A percentile compares a stretch with the other conserved stretches of the same genome.
These are phyloP conservation scores for Pelagophyceae sp. DNA, from an alignment of 352 stramenopile species.

Conservation along the genomic window DNA sequence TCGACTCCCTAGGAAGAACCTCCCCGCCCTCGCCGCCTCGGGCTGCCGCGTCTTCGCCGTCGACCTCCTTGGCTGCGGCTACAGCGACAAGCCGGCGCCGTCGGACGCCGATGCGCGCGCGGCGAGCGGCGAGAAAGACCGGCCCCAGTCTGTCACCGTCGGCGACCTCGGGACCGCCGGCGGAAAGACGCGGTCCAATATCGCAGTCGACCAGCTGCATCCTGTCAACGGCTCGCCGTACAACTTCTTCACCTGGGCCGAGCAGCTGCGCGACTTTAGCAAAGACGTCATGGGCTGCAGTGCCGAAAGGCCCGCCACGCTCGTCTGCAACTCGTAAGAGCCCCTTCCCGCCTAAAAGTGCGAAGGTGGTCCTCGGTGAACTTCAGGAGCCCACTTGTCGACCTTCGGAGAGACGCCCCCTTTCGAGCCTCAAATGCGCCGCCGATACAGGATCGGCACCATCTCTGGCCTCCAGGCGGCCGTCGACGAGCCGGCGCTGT, in stretches of 20 bases:
- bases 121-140: slow-evolving; percentile 40
- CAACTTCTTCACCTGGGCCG: slow-evolving; percentile 59
- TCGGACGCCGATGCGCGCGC: slow-evolving; percentile 27
- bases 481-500: slow-evolving; percentile 49
- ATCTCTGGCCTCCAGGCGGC: slow-evolving; percentile 49
- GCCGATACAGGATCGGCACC: slow-evolving; percentile 53
- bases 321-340: slow-evolving; percentile 57
- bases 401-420: too few species aligned
- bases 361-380: too few species aligned
- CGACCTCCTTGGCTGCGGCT: slow-evolving; percentile 52
- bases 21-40: slow-evolving; percentile 34
- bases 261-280: slow-evolving; percentile 52
- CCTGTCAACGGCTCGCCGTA: slow-evolving; percentile 41
- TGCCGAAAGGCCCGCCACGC: too few species aligned
- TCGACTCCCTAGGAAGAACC: too few species aligned
- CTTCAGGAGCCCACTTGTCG: too few species aligned
- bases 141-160: slow-evolving; percentile 31
- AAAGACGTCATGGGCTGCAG: slow-evolving; percentile 38
- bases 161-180: slow-evolving; percentile 41
- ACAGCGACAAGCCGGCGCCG: slow-evolving; percentile 43
- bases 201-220: slow-evolving; percentile 46
- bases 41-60: slow-evolving; percentile 46
- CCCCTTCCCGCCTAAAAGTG: too few species aligned
- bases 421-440: too few species aligned
- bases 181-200: slow-evolving; percentile 31